phyloP scores from a whole-genome alignment of 2,329 filamentous ascomycete species.

The Cercospora canescens region DNA sequence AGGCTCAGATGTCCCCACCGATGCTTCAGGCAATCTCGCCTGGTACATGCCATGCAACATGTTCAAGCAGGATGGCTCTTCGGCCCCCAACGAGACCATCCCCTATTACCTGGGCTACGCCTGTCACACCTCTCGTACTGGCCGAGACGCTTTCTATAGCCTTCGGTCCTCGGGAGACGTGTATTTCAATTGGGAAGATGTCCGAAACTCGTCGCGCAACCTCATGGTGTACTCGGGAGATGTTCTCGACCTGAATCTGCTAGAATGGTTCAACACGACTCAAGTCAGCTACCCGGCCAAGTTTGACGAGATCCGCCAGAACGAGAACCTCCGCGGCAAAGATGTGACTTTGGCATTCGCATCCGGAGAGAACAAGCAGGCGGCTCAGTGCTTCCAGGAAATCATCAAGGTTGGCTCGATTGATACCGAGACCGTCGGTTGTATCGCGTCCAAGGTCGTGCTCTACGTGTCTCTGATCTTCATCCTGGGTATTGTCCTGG shows the following conservation, averaged over 20 bases:
- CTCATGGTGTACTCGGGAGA: slow-evolving; percentile 92
- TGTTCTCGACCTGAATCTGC: slow-evolving; percentile 84
- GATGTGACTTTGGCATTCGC: slow-evolving; percentile 91
- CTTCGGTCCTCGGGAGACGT: slow-evolving; percentile 76
- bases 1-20: slow-evolving; percentile 76
- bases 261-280: slow-evolving; percentile 84
- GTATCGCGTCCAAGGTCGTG: slow-evolving; percentile 95
- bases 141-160: slow-evolving; percentile 74
- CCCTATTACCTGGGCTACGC: slow-evolving; percentile 80
- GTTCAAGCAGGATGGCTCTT: slow-evolving; percentile 92
- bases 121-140: slow-evolving; percentile 75
- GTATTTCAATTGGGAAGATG: slow-evolving; percentile 93
- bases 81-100: slow-evolving; percentile 69
- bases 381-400: slow-evolving; percentile 84
- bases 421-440: slow-evolving; percentile 93
- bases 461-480: slow-evolving; percentile 90
- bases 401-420: slow-evolving; percentile 95
- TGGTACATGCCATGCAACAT: slow-evolving; percentile 97
- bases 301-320: slow-evolving; percentile 78
- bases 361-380: slow-evolving; percentile 71
- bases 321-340: slow-evolving; percentile 70
- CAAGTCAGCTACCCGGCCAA: slow-evolving; percentile 74
- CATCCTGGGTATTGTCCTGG: slow-evolving; percentile 83
- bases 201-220: slow-evolving; percentile 85
- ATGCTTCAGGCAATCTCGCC: slow-evolving; percentile 71